These are phyloP conservation scores for Petunia axillaris DNA, from an alignment of 257 asterid species.

Conservation along the genomic window DNA sequence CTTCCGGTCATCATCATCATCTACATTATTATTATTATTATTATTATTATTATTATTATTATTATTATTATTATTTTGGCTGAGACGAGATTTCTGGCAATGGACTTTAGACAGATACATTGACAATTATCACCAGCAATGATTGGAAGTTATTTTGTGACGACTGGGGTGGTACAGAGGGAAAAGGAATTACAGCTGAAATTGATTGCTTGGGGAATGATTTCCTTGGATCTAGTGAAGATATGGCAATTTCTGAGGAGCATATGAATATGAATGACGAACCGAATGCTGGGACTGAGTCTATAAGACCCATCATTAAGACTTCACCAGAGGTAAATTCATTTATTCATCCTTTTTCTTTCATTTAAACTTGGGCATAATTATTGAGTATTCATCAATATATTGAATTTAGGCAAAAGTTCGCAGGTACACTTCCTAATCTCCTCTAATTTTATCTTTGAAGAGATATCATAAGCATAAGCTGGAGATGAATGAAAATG, in stretches of 20 bases:
- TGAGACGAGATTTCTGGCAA: conserved; percentile 18
- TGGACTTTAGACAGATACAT: conserved; percentile 65
- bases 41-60: too few species aligned
- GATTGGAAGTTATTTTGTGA: conserved; percentile 91
- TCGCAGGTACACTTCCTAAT: conserved; percentile 15
- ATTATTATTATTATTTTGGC: conserved; percentile 6
- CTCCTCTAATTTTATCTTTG: not conserved
- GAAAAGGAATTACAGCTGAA: conserved; percentile 65
- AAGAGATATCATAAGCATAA: not conserved
- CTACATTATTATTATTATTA: too few species aligned
- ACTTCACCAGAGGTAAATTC: conserved; percentile 80
- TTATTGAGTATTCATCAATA: conserved; percentile 16
- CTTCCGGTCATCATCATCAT: not conserved
- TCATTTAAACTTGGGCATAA: conserved; percentile 12
- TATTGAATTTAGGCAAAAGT: conserved; percentile 6
- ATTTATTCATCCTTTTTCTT: conserved; percentile 30
- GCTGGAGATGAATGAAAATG: conserved; percentile 12
- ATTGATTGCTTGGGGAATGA: conserved; percentile 55
- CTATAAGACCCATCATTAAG: conserved; percentile 54
- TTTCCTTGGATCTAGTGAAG: conserved; percentile 47
- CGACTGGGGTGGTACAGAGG: conserved; percentile 81
- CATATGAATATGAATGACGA: conserved; percentile 46
- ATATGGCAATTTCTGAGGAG: conserved; percentile 57
- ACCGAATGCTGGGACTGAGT: conserved; percentile 39
- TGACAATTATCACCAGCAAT: conserved; percentile 67